Evolutionary conservation across 208 protist species (phyloP).

Genomic region (Acanthamoeba royreba): DNA sequence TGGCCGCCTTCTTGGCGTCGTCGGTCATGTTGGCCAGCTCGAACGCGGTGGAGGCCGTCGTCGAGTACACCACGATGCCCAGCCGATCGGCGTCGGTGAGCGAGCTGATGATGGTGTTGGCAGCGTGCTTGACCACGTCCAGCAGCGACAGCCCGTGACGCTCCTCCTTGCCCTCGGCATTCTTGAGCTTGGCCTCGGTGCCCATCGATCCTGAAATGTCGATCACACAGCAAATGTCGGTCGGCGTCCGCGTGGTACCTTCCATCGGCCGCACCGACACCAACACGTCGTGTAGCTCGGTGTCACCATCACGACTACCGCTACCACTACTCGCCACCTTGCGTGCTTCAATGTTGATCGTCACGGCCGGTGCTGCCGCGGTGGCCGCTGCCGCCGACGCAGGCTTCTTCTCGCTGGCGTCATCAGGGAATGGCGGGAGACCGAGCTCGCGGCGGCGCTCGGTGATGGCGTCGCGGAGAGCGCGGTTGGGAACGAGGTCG

Average conservation of each 20-base stretch:
- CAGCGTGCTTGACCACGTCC: constrained; percentile 75
- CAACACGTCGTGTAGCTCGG: not conserved
- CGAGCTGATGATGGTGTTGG: constrained; percentile 61
- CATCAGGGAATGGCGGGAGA: not conserved
- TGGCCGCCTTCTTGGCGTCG: constrained; percentile 41
- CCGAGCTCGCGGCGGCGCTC: not conserved
- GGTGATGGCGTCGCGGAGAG: constrained; percentile 36
- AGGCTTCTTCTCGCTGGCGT: too few species aligned
- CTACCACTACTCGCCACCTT: not conserved
- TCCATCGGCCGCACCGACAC: not conserved
- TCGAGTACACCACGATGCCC: constrained; percentile 60
- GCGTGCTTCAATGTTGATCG: not conserved
- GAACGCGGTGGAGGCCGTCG: constrained; percentile 48
- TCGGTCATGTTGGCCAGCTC: constrained; percentile 58
- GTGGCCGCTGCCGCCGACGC: not conserved
- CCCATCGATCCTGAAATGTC: constrained; percentile 71
- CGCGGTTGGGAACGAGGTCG: constrained; percentile 5
- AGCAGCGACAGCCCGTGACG: constrained; percentile 65
- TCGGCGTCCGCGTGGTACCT: not conserved
- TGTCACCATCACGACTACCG: too few species aligned
- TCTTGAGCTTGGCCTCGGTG: constrained; percentile 32
- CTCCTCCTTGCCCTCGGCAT: constrained; percentile 46
- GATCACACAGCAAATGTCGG: constrained; percentile 63
- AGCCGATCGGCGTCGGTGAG: constrained; percentile 53
- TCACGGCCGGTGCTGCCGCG: too few species aligned